Conservation (phyloP, 257 asterid genomes). For the Thymus quinquecostatus region DNA sequence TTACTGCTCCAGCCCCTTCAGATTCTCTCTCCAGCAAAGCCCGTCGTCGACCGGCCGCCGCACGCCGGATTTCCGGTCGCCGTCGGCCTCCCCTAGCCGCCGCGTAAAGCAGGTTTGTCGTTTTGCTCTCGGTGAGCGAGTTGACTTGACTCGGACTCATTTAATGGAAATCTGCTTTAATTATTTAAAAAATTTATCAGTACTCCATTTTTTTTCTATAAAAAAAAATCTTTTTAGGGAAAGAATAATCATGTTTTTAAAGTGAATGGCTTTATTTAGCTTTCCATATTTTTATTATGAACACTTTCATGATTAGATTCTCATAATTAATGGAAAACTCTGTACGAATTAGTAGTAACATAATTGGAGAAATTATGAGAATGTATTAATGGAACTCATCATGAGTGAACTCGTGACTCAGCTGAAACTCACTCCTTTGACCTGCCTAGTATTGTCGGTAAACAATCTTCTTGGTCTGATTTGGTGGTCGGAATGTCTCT, state of each 20-base stretch:
- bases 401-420: slow-evolving; percentile 38
- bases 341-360: background rate
- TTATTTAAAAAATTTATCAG: no score
- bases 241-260: slow-evolving; percentile 27
- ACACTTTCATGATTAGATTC: background rate
- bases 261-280: slow-evolving; percentile 5
- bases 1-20: slow-evolving; percentile 52
- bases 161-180: background rate
- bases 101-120: slow-evolving; percentile 55
- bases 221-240: slow-evolving; percentile 24
- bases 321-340: background rate
- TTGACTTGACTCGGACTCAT: slow-evolving; percentile 25
- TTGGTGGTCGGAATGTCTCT: slow-evolving; percentile 57
- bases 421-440: slow-evolving; percentile 42
- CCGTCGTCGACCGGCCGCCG: slow-evolving; percentile 52
- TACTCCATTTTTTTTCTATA: background rate
- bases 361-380: background rate
- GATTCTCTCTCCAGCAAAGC: slow-evolving; percentile 52
- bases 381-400: slow-evolving; percentile 9
- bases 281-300: background rate
- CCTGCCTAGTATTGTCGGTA: slow-evolving; percentile 56
- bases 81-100: slow-evolving; percentile 72
- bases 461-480: slow-evolving; percentile 52
- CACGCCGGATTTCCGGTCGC: slow-evolving; percentile 70
- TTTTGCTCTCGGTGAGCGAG: background rate